Evolutionary conservation across 176 grass and related monocot genomes (phyloP).

Genomic region (Musa itinerans): DNA sequence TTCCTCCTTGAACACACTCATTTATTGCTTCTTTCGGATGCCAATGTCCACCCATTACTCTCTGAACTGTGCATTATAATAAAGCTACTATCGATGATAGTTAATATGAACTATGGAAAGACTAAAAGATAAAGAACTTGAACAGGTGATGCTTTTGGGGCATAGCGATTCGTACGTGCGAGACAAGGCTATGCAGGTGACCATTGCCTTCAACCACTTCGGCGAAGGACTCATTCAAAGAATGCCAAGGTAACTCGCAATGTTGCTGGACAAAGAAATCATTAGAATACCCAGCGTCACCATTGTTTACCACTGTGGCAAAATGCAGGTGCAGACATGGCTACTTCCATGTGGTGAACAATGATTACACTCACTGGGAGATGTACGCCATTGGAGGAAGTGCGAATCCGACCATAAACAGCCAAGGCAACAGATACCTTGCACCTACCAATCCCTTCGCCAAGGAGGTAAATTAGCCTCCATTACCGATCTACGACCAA

Average conservation of each 20-base stretch:
- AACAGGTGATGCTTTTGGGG: slow-evolving; percentile 5
- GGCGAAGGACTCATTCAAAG: slow-evolving; percentile 2
- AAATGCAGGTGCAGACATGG: slow-evolving; percentile 20
- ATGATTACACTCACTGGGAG: slow-evolving; percentile 21
- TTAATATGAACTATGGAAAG: neutral
- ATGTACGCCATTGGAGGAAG: slow-evolving; percentile 21
- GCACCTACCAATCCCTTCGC: slow-evolving; percentile 9
- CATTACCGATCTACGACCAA: neutral
- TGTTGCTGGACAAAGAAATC: neutral
- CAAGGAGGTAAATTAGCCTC: slow-evolving; percentile 5
- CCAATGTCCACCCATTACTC: neutral
- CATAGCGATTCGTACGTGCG: neutral
- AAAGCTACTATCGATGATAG: neutral
- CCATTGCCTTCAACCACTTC: slow-evolving; percentile 6
- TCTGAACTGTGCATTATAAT: neutral
- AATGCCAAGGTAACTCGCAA: neutral
- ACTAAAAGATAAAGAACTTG: neutral
- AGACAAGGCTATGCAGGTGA: slow-evolving; percentile 8
- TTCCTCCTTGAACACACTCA: neutral
- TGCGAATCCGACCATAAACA: slow-evolving; percentile 10
- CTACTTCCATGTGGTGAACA: slow-evolving; percentile 24
- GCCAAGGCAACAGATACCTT: slow-evolving; percentile 20
- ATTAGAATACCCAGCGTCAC: neutral
- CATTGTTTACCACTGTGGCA: neutral
- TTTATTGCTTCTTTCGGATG: neutral